phyloP scores from a whole-genome alignment of 2,329 filamentous ascomycete species.

The Calonectria leucothoes region DNA sequence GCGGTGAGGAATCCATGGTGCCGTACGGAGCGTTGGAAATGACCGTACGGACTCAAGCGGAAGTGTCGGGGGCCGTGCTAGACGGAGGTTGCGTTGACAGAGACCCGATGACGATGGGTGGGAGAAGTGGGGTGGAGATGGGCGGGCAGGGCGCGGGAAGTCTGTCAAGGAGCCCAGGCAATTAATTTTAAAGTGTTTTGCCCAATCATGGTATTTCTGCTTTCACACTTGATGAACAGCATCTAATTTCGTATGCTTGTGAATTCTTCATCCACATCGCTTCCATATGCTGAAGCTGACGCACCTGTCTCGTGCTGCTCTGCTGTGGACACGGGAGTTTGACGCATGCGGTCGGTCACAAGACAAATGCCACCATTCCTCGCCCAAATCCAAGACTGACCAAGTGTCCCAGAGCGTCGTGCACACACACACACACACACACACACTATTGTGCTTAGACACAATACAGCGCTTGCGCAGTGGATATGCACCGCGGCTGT shows the following conservation, averaged over 20 bases:
- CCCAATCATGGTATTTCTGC: background rate
- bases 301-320: background rate
- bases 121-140: background rate
- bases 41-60: background rate
- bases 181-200: background rate
- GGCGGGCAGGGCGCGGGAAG: conserved; percentile 13
- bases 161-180: background rate
- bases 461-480: background rate
- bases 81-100: background rate
- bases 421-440: no score
- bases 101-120: background rate
- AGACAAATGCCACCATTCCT: conserved; percentile 2
- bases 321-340: background rate
- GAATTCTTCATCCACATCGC: no score
- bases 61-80: background rate
- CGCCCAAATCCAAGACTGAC: background rate
- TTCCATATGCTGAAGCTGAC: no score
- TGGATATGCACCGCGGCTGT: background rate
- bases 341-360: background rate
- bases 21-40: conserved; percentile 21
- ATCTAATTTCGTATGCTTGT: background rate
- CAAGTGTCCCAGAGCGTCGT: background rate
- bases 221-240: background rate
- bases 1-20: conserved; percentile 53
- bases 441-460: background rate